Percentiles rank a stretch among this genome's conserved stretches.
Conservation (phyloP, 805 yeast genomes). For the Pichia cephalocereana region DNA sequence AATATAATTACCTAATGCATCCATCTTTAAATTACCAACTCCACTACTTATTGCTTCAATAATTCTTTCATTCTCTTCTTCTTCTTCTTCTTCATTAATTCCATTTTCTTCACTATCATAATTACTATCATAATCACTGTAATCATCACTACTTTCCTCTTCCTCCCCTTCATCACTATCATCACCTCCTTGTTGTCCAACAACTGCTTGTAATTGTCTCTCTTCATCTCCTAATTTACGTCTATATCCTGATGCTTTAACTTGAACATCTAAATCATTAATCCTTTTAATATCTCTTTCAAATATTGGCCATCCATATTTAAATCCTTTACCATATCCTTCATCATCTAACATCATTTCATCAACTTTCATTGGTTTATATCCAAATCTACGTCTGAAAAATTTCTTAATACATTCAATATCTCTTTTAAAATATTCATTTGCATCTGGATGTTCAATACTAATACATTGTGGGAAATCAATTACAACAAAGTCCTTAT, state of each 20-base stretch:
- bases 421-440: constrained; percentile 81
- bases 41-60: constrained; percentile 63
- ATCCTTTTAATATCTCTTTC: constrained; percentile 62
- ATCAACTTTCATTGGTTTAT: constrained; percentile 54
- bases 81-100: constrained; percentile 29
- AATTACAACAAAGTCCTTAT: constrained; percentile 75
- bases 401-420: constrained; percentile 82
- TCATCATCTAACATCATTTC: constrained; percentile 64
- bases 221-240: constrained; percentile 34
- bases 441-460: constrained; percentile 83
- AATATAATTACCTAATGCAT: constrained; percentile 73
- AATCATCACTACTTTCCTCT: constrained; percentile 16
- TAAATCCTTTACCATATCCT: constrained; percentile 75
- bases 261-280: constrained; percentile 70
- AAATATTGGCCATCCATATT: constrained; percentile 71
- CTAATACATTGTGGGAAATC: constrained; percentile 99
- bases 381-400: constrained; percentile 69
- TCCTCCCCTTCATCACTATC: constrained; percentile 13
- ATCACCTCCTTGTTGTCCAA: constrained; percentile 20
- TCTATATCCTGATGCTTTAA: constrained; percentile 82
- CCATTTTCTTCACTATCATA: constrained; percentile 27
- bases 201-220: constrained; percentile 72
- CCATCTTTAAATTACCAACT: constrained; percentile 61
- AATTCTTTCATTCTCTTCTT: constrained; percentile 41
- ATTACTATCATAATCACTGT: constrained; percentile 20